Evolutionary conservation across 169 alveolate species (phyloP).

Genomic region (Pseudocohnilembus persalinus): DNA sequence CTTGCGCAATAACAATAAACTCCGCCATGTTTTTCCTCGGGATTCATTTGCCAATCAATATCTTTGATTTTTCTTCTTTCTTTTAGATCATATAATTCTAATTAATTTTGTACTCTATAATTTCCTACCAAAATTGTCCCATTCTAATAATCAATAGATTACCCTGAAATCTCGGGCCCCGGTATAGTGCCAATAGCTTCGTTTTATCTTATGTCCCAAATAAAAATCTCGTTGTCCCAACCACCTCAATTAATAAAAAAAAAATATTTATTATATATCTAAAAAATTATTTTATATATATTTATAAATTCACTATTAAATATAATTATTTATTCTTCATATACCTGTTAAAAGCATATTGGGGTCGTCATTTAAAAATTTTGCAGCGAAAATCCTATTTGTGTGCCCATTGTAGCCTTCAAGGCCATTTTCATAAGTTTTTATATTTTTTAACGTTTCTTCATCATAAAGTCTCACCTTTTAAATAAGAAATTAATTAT

Average conservation of each 20-base stretch:
- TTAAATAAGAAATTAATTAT: neutral
- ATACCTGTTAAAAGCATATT: slow-evolving; percentile 56
- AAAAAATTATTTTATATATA: too few species aligned
- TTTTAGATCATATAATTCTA: slow-evolving; percentile 83
- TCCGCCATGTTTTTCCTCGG: neutral
- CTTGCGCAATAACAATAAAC: neutral
- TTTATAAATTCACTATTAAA: too few species aligned
- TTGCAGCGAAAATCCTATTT: slow-evolving; percentile 78
- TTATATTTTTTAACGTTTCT: slow-evolving; percentile 63
- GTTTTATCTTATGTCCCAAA: slow-evolving; percentile 82
- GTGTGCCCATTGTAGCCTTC: slow-evolving; percentile 78
- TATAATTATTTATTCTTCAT: too few species aligned
- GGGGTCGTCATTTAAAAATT: slow-evolving; percentile 69
- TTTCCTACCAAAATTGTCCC: slow-evolving; percentile 79
- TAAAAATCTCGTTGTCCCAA: slow-evolving; percentile 84
- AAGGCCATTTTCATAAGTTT: slow-evolving; percentile 54
- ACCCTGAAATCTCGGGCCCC: slow-evolving; percentile 88
- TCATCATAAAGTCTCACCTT: slow-evolving; percentile 83
- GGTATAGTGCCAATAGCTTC: slow-evolving; percentile 61
- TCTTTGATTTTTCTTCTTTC: slow-evolving; percentile 65
- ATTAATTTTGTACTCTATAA: slow-evolving; percentile 78
- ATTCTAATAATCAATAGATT: slow-evolving; percentile 76
- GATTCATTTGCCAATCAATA: slow-evolving; percentile 57
- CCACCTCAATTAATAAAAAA: slow-evolving; percentile 68
- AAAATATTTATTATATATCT: too few species aligned